phyloP scores from a whole-genome alignment of 306 rosid genomes.

The Cicer bijugum region DNA sequence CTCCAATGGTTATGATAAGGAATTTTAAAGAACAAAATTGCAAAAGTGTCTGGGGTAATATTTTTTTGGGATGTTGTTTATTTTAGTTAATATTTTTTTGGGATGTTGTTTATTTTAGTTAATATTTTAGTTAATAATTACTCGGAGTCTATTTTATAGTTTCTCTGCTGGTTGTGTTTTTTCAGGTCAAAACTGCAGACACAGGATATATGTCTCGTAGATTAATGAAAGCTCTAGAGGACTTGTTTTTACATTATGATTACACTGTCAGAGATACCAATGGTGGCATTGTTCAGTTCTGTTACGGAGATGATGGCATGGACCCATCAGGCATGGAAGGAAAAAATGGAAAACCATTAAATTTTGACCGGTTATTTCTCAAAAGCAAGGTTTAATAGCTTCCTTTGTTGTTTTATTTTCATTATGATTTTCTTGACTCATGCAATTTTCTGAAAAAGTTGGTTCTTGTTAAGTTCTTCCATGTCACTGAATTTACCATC shows the following conservation, averaged over 20 bases:
- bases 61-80: conserved; percentile 23
- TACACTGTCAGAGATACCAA: conserved; percentile 80
- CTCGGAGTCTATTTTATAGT: conserved; percentile 34
- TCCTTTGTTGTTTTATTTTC: conserved; percentile 36
- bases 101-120: conserved; percentile 26
- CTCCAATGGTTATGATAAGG: too few relatives aligned
- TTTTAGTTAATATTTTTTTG: conserved; percentile 23
- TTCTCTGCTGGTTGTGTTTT: conserved; percentile 32
- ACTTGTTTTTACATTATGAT: conserved; percentile 82
- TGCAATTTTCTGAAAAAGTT: background rate
- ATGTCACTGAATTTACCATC: background rate
- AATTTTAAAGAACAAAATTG: too few relatives aligned
- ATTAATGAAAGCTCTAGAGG: conserved; percentile 86
- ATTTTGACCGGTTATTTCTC: conserved; percentile 74
- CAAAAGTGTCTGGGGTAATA: too few relatives aligned
- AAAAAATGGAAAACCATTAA: conserved; percentile 79
- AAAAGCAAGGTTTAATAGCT: conserved; percentile 71
- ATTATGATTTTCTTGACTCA: conserved; percentile 22
- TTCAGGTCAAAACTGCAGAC: conserved; percentile 98
- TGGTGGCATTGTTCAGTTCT: conserved; percentile 77
- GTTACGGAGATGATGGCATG: conserved; percentile 97
- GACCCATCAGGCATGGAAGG: conserved; percentile 97
- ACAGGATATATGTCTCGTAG: conserved; percentile 98
- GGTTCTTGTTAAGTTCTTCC: background rate
- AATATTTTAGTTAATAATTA: too few relatives aligned